Evolutionary conservation across 768 basidiomycete species (phyloP), one percentile per base, ranked within the genome.

Genomic region (Sarcodon aspratus): DNA sequence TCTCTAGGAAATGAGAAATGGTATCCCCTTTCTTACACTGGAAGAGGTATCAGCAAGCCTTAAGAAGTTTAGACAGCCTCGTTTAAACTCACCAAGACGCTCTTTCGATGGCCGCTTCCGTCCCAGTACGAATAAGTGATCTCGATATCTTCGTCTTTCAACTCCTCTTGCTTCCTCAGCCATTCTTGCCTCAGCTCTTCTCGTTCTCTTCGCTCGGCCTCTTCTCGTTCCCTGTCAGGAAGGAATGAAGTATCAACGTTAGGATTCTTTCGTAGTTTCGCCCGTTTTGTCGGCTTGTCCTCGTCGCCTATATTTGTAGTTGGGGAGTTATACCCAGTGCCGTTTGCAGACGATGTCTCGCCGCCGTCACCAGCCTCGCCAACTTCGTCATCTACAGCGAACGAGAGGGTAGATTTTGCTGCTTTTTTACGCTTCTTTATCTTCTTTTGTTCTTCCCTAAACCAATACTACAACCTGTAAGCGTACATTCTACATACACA

Each of bases 41-140:
- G 17, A 31, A 27, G 44, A 27, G 37, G 32, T 27, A 31, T n/a
- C 44, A 33, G 37, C 40, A 21, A 36, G 47, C 50, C 52, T 55
- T 52, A 45, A 50, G 47, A 57, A 57, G 44, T n/a, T 55, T 61
- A 50, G 54, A 55, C 52, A 60, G 57, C 50, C 48, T 43, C 31
- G 27, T 12, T 31, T 46, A 47, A 21, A 73, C 88, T 66, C 58
- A 95, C 95, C 58, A 70, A 73, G 12, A 95, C 94, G 45, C 80
- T 84, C 69, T 94, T 96, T 47, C 96, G 73, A 67, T 98, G 96
- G 0, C 96, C 96, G 58, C 86, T 92, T 9, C 96, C 96, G 62
- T 99, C 96, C 96, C 96, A 99, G 63, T 83, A 99, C 0, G 92
- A 96, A 61, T 97, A 99, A 0, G 84, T 84, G 49, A 99, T 75